These are phyloP conservation scores for Lipomyces japonicus DNA, from an alignment of 805 yeast genomes.

Conservation along the genomic window DNA sequence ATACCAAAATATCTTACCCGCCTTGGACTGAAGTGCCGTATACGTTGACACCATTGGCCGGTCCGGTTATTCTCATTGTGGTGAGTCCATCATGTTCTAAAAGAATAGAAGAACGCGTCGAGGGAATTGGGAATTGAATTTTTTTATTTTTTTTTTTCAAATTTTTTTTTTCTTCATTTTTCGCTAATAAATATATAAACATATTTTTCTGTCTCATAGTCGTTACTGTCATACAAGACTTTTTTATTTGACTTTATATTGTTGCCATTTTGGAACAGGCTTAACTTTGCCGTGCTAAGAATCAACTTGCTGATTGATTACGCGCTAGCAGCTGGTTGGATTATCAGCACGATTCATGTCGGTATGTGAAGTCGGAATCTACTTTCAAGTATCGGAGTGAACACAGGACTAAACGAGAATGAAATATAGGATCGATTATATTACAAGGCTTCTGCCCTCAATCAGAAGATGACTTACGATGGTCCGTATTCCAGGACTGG, in stretches of 20 bases:
- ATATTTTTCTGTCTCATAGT: background rate
- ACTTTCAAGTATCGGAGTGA: background rate
- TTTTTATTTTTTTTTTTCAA: too few relatives aligned
- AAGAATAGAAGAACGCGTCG: too few relatives aligned
- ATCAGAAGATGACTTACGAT: background rate
- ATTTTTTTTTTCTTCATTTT: too few relatives aligned
- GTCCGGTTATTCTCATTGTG: background rate
- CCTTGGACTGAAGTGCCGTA: background rate
- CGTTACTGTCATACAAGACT: background rate
- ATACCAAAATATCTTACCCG: background rate
- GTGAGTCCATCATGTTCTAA: background rate
- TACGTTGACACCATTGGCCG: background rate
- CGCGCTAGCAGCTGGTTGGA: background rate
- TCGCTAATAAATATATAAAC: background rate
- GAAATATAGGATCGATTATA: background rate
- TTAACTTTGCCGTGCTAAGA: background rate
- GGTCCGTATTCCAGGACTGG: background rate
- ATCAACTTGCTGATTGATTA: background rate
- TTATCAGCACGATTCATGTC: background rate
- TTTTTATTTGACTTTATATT: background rate
- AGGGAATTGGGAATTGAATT: too few relatives aligned
- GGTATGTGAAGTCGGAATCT: too few relatives aligned
- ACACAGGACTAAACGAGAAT: background rate
- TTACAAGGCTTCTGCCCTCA: background rate
- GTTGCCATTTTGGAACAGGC: background rate